These are phyloP conservation scores for Chlamydomonas sphaeroides DNA, from an alignment of 139 green algal genomes.

Conservation along the genomic window DNA sequence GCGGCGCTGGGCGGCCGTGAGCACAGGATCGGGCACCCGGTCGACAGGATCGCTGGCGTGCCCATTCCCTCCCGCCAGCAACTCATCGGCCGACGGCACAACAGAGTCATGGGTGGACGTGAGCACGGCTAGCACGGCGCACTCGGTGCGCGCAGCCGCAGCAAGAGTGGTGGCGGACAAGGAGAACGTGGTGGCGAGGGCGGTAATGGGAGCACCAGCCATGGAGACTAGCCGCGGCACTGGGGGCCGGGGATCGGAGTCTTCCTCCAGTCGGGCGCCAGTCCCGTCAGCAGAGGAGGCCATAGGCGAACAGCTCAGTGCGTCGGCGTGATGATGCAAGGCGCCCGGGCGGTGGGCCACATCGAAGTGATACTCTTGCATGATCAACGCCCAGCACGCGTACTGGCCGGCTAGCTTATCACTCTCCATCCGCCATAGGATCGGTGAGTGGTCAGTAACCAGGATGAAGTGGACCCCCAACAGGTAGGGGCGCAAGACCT, in stretches of 20 bases:
- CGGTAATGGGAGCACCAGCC: too few species aligned
- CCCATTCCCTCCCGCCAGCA: too few species aligned
- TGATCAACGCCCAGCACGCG: slow-evolving; percentile 37
- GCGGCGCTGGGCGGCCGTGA: too few species aligned
- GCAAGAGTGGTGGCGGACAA: too few species aligned
- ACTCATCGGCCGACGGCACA: too few species aligned
- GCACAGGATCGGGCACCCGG: too few species aligned
- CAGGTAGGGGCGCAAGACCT: background rate
- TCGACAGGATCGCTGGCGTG: too few species aligned
- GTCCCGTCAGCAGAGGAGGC: background rate
- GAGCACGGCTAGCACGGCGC: too few species aligned
- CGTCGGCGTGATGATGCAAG: background rate
- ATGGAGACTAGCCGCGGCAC: background rate
- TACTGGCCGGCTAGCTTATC: slow-evolving; percentile 21
- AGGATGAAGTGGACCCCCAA: slow-evolving; percentile 26
- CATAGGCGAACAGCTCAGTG: background rate
- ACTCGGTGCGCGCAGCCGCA: too few species aligned
- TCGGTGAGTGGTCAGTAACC: slow-evolving; percentile 40
- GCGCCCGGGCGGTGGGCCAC: slow-evolving; percentile 8
- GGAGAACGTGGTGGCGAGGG: too few species aligned
- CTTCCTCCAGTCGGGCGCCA: background rate
- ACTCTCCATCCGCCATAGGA: slow-evolving; percentile 38
- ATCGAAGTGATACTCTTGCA: slow-evolving; percentile 25
- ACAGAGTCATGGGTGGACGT: too few species aligned
- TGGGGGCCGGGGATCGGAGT: background rate